Evolutionary conservation across 1,139 yeast genomes (phyloP).

Genomic region (Saccharomyces pastorianus): DNA sequence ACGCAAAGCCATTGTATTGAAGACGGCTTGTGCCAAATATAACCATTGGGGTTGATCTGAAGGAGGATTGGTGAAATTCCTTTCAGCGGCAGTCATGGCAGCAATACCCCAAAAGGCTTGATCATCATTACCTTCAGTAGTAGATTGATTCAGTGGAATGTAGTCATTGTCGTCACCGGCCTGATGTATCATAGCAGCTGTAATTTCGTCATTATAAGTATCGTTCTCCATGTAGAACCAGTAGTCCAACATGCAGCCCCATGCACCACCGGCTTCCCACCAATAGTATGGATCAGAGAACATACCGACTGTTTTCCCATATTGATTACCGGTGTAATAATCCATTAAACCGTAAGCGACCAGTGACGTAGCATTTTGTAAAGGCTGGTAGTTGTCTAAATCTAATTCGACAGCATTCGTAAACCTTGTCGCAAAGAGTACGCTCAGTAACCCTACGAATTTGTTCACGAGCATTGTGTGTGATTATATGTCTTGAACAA

Average conservation of each 20-base stretch:
- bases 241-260: slow-evolving; percentile 79
- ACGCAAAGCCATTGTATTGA: slow-evolving; percentile 80
- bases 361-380: slow-evolving; percentile 47
- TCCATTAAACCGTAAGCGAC: slow-evolving; percentile 70
- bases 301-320: slow-evolving; percentile 80
- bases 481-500: not conserved
- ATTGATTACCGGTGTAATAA: slow-evolving; percentile 64
- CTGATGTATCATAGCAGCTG: slow-evolving; percentile 62
- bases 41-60: slow-evolving; percentile 60
- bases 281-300: slow-evolving; percentile 83
- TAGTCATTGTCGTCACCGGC: slow-evolving; percentile 70
- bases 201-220: slow-evolving; percentile 52
- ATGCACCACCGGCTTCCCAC: slow-evolving; percentile 99
- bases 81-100: slow-evolving; percentile 83
- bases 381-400: slow-evolving; percentile 32
- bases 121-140: slow-evolving; percentile 97
- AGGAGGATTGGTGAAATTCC: slow-evolving; percentile 74
- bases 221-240: slow-evolving; percentile 65
- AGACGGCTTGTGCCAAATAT: slow-evolving; percentile 68
- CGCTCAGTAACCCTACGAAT: not conserved
- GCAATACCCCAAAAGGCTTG: slow-evolving; percentile 96
- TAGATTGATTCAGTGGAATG: slow-evolving; percentile 81
- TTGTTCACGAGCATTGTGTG: not conserved
- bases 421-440: slow-evolving; percentile 1
- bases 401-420: slow-evolving; percentile 33